These are phyloP conservation scores for Wilhelminamyces savonicus DNA, from an alignment of 805 yeast species.

Conservation along the genomic window DNA sequence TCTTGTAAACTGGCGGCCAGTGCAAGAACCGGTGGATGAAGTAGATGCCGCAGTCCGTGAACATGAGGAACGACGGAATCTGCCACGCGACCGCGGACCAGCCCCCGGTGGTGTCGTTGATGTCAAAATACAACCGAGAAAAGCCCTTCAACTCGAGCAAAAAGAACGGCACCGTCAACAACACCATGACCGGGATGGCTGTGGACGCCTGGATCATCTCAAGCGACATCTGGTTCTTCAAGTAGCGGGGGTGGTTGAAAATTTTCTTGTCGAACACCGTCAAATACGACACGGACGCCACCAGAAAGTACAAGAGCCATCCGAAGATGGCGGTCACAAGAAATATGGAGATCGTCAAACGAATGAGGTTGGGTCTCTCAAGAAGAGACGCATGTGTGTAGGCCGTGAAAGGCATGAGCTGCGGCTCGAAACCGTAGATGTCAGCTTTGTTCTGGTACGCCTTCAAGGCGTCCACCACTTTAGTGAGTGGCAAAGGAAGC, in stretches of 20 bases:
- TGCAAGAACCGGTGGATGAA: constrained; percentile 89
- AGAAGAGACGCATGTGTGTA: constrained; percentile 63
- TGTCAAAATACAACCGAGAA: constrained; percentile 67
- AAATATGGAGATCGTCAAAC: constrained; percentile 67
- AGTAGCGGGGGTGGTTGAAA: constrained; percentile 92
- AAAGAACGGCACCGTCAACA: constrained; percentile 87
- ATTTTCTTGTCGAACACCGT: constrained; percentile 82
- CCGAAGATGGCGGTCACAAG: constrained; percentile 76
- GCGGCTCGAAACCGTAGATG: constrained; percentile 57
- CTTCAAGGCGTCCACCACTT: constrained; percentile 8
- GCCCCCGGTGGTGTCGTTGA: constrained; percentile 60
- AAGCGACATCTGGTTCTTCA: constrained; percentile 85
- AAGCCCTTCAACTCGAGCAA: constrained; percentile 76
- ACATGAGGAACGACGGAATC: constrained; percentile 74
- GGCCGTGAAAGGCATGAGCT: constrained; percentile 47
- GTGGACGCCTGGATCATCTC: constrained; percentile 75
- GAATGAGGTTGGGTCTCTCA: constrained; percentile 62
- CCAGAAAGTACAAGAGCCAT: constrained; percentile 68
- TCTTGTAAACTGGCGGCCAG: constrained; percentile 84
- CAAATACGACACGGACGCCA: constrained; percentile 71
- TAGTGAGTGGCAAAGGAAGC: constrained; percentile 9
- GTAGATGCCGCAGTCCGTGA: constrained; percentile 92
- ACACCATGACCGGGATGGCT: constrained; percentile 87
- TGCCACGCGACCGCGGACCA: constrained; percentile 61
- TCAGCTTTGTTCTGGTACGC: constrained; percentile 29